Evolutionary conservation across 352 stramenopile genomes (phyloP).

Genomic region (Phytophthora citricola): DNA sequence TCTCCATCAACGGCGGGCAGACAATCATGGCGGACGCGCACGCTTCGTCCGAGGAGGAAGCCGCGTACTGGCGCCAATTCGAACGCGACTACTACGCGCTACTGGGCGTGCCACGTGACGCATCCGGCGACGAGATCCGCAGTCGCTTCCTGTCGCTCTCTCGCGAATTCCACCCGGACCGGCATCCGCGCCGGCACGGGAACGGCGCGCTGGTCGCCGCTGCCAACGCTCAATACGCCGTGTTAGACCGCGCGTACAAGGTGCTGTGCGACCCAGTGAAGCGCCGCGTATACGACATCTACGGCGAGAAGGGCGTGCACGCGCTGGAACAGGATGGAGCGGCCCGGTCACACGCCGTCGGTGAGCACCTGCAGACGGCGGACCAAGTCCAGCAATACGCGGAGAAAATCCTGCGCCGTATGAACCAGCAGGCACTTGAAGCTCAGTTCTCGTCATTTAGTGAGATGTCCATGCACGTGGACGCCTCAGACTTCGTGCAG

Average conservation of each 20-base stretch:
- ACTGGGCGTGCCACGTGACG: constrained; percentile 67
- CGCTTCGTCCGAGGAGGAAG: constrained; percentile 27
- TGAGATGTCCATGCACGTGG: constrained; percentile 83
- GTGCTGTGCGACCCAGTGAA: constrained; percentile 74
- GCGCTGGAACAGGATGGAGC: constrained; percentile 68
- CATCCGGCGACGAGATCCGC: constrained; percentile 70
- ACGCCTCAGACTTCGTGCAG: constrained; percentile 78
- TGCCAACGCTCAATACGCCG: constrained; percentile 79
- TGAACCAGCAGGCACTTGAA: constrained; percentile 77
- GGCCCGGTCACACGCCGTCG: constrained; percentile 41
- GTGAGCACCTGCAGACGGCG: constrained; percentile 51
- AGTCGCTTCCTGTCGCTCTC: constrained; percentile 73
- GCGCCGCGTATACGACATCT: constrained; percentile 78
- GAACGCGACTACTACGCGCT: constrained; percentile 89
- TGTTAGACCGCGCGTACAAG: constrained; percentile 86
- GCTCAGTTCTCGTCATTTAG: constrained; percentile 83
- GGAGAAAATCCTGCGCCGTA: constrained; percentile 59
- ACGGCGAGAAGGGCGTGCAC: constrained; percentile 74
- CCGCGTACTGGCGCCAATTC: constrained; percentile 54
- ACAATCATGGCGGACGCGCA: constrained; percentile 15
- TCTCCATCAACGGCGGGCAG: neutral
- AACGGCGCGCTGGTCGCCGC: constrained; percentile 63
- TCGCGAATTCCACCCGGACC: constrained; percentile 88
- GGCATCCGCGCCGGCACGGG: constrained; percentile 39
- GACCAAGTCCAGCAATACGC: constrained; percentile 65